A percentile compares a stretch with the other conserved stretches of the same genome.
These are phyloP conservation scores for Capsicum rhomboideum DNA, from an alignment of 257 asterid species.

Conservation along the genomic window DNA sequence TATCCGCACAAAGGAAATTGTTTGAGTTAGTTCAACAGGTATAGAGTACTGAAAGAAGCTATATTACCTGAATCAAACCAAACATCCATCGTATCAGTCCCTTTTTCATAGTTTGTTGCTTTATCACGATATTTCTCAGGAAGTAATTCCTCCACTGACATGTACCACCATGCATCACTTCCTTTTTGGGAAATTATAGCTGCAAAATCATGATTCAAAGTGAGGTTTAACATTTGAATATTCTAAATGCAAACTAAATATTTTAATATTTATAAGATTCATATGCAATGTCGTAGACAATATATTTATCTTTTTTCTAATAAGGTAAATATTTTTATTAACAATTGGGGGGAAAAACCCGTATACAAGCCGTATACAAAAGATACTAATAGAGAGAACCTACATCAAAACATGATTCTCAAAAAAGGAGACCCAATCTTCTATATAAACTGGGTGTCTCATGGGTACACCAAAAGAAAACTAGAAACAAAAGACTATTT, in stretches of 20 bases:
- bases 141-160: constrained; percentile 89
- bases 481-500: no score
- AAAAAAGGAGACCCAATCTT: no score
- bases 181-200: constrained; percentile 90
- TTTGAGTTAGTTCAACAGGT: not conserved
- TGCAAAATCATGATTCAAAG: constrained; percentile 24
- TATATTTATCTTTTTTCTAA: not conserved
- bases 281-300: not conserved
- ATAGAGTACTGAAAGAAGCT: not conserved
- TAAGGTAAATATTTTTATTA: no score
- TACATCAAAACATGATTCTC: no score
- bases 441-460: no score
- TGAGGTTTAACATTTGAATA: not conserved
- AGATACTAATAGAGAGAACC: no score
- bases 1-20: not conserved
- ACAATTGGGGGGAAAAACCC: no score
- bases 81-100: constrained; percentile 97
- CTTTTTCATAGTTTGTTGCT: constrained; percentile 70
- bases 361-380: no score
- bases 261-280: not conserved
- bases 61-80: constrained; percentile 96
- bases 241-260: not conserved
- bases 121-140: constrained; percentile 72
- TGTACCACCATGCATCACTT: constrained; percentile 99
- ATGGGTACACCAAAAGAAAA: no score